A percentile compares a stretch with the other conserved stretches of the same genome.
Evolutionary conservation across 1,284 basidiomycete species (phyloP).

Genomic region (Naganishia liquefaciens): DNA sequence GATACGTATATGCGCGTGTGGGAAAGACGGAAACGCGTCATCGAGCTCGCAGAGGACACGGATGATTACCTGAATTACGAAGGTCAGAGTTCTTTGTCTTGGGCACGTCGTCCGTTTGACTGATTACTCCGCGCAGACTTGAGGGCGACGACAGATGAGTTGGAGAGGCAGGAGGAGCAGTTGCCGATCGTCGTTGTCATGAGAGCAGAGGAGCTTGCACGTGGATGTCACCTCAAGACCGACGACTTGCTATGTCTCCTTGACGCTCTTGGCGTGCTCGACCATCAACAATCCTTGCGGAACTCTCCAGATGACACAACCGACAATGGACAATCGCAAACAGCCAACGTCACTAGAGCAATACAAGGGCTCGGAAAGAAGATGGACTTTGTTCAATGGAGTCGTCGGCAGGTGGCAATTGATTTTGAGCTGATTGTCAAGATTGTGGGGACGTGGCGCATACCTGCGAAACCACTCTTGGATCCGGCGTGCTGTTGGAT

Average conservation of each 20-base stretch:
- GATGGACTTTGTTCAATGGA: slow-evolving; percentile 46
- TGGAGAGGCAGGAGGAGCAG: slow-evolving; percentile 29
- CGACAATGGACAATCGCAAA: background rate
- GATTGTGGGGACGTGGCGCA: slow-evolving; percentile 44
- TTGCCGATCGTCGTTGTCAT: slow-evolving; percentile 58
- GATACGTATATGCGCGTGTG: slow-evolving; percentile 25
- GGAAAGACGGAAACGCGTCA: slow-evolving; percentile 35
- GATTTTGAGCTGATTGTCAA: slow-evolving; percentile 70
- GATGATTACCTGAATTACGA: slow-evolving; percentile 29
- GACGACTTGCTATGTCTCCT: slow-evolving; percentile 88
- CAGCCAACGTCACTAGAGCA: background rate
- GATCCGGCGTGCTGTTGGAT: slow-evolving; percentile 42
- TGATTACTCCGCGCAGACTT: slow-evolving; percentile 35
- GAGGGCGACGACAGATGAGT: slow-evolving; percentile 9
- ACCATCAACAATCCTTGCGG: slow-evolving; percentile 44
- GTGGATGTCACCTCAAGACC: slow-evolving; percentile 74
- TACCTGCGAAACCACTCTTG: slow-evolving; percentile 44
- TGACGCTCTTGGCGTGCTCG: slow-evolving; percentile 78
- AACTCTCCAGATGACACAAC: background rate
- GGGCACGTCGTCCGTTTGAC: slow-evolving; percentile 29
- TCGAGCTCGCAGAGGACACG: slow-evolving; percentile 35
- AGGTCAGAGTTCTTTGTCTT: slow-evolving; percentile 25
- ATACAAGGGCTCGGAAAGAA: slow-evolving; percentile 24
- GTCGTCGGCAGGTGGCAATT: slow-evolving; percentile 57
- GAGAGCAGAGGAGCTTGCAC: slow-evolving; percentile 70